Evolutionary conservation across 306 rosid species (phyloP).

Genomic region (Carpinus viminea): DNA sequence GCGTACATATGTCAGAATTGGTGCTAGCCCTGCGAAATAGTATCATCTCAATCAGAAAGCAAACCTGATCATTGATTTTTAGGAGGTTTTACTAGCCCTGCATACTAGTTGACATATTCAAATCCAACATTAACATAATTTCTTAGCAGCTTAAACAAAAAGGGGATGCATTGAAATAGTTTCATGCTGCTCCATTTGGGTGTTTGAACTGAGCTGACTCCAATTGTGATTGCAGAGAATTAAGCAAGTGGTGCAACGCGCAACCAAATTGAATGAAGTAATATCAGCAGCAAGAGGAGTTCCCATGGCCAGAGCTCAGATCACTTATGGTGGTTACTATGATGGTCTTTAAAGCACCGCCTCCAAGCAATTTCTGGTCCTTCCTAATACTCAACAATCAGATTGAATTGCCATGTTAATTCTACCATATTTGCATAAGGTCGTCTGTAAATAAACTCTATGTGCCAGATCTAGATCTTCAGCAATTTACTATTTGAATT

Average conservation of each 20-base stretch:
- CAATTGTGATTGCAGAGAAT: constrained; percentile 53
- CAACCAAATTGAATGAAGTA: constrained; percentile 67
- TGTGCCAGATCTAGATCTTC: too few species aligned
- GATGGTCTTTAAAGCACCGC: constrained; percentile 36
- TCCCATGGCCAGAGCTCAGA: constrained; percentile 61
- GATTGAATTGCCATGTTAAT: not conserved
- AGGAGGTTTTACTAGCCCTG: not conserved
- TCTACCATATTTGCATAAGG: not conserved
- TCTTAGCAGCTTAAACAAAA: not conserved
- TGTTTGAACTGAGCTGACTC: constrained; percentile 19
- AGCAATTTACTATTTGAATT: too few species aligned
- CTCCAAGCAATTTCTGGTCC: not conserved
- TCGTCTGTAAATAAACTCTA: not conserved
- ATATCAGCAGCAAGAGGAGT: constrained; percentile 58
- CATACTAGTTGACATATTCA: not conserved
- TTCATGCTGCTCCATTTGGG: not conserved
- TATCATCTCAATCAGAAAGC: too few species aligned
- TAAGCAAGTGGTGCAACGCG: constrained; percentile 52
- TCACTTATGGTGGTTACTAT: constrained; percentile 65
- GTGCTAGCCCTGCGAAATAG: too few species aligned
- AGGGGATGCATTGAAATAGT: not conserved
- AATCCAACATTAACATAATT: not conserved
- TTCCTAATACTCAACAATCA: not conserved
- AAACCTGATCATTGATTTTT: too few species aligned
- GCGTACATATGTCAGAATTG: not conserved